These are phyloP conservation scores for Ambrosiella beaveri DNA, from an alignment of 2,329 filamentous ascomycete genomes.

Conservation along the genomic window DNA sequence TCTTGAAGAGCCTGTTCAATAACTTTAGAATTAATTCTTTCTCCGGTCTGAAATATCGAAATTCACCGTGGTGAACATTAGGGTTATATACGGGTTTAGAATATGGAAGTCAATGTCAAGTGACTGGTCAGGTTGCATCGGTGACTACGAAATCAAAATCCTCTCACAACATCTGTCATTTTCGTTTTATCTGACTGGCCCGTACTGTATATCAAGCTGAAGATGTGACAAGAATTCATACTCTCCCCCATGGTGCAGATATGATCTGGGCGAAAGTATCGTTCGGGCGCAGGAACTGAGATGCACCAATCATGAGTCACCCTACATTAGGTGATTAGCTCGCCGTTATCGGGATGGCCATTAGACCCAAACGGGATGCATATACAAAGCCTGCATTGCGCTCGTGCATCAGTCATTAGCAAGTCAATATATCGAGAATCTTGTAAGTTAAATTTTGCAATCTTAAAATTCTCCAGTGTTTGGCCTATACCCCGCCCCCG, in stretches of 20 bases:
- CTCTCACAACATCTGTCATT: background rate
- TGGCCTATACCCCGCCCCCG: background rate
- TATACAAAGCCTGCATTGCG: background rate
- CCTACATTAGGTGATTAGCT: slow-evolving; percentile 1
- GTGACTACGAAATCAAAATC: background rate
- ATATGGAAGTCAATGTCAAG: background rate
- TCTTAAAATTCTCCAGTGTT: background rate
- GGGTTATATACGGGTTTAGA: background rate
- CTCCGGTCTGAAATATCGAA: background rate
- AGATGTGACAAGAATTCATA: background rate
- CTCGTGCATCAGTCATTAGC: too few relatives aligned
- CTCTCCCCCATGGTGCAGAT: background rate
- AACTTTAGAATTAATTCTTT: background rate
- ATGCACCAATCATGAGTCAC: slow-evolving; percentile 12
- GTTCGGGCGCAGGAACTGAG: background rate
- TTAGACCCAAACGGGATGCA: background rate
- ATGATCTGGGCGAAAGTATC: background rate
- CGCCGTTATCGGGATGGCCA: background rate
- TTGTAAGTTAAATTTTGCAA: too few relatives aligned
- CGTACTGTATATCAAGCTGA: background rate
- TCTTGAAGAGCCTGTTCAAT: too few relatives aligned
- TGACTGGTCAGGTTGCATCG: background rate
- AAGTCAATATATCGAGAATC: too few relatives aligned
- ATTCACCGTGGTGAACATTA: background rate
- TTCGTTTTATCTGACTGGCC: background rate